These are phyloP conservation scores for Nematodospora anomalae DNA, from an alignment of 1,139 yeast genomes.

Conservation along the genomic window DNA sequence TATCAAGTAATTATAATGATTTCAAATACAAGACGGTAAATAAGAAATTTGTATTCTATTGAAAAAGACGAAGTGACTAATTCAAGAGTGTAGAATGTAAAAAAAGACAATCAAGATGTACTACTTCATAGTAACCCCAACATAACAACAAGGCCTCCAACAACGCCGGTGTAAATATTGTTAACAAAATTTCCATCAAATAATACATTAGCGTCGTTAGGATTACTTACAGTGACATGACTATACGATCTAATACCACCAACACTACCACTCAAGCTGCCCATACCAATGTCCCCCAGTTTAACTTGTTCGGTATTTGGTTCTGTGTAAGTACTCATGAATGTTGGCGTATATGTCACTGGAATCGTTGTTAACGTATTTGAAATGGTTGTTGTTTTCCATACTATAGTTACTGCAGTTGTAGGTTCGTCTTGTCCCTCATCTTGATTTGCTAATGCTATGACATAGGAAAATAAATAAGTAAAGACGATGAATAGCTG, in stretches of 20 bases:
- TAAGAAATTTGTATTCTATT: no score
- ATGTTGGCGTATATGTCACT: constrained; percentile 32
- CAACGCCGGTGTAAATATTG: constrained; percentile 9
- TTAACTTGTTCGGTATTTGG: constrained; percentile 20
- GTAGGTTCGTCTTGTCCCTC: constrained; percentile 19
- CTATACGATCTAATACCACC: constrained; percentile 37
- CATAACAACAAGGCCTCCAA: constrained; percentile 9
- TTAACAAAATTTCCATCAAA: background rate
- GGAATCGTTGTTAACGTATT: constrained; percentile 33
- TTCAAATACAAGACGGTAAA: no score
- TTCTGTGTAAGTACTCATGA: constrained; percentile 25
- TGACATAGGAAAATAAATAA: constrained; percentile 13
- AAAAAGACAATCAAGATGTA: no score
- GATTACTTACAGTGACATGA: constrained; percentile 25
- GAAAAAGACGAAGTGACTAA: no score
- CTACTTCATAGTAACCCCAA: constrained; percentile 10
- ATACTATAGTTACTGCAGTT: constrained; percentile 26
- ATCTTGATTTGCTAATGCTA: constrained; percentile 27
- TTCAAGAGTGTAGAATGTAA: no score
- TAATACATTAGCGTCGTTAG: constrained; percentile 2
- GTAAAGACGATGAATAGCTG: constrained; percentile 2
- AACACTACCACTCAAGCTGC: constrained; percentile 32
- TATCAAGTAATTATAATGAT: no score
- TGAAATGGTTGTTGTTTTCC: constrained; percentile 36
- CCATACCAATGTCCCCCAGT: constrained; percentile 40